Evolutionary conservation across 1,284 basidiomycete species (phyloP).

Genomic region (Leccinum olivaceoglutinosum): DNA sequence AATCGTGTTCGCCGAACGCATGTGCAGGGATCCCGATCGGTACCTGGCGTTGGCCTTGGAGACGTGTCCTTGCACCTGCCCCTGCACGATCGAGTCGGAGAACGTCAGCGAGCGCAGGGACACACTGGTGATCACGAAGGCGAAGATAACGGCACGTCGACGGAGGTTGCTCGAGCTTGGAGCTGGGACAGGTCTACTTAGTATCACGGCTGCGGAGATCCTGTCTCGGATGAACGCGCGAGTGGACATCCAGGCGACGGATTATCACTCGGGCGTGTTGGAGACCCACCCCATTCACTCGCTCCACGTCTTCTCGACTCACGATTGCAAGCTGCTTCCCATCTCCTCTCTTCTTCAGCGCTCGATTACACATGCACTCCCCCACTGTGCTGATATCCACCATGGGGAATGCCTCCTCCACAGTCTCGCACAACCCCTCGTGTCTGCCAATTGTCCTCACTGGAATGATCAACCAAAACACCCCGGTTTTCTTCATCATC

Average conservation of each 20-base stretch:
- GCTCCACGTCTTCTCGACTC: slow-evolving; percentile 39
- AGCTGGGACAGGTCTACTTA: slow-evolving; percentile 82
- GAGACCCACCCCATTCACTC: slow-evolving; percentile 54
- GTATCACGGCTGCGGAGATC: slow-evolving; percentile 64
- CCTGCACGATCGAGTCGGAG: neutral
- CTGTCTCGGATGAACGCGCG: slow-evolving; percentile 26
- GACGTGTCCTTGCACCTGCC: neutral
- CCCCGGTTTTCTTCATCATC: slow-evolving; percentile 39
- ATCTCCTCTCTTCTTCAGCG: neutral
- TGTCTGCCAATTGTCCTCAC: slow-evolving; percentile 65
- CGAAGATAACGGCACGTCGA: slow-evolving; percentile 11
- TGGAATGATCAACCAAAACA: slow-evolving; percentile 72
- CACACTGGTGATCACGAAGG: neutral
- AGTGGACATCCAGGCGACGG: slow-evolving; percentile 62
- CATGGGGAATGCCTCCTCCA: slow-evolving; percentile 52
- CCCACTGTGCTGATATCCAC: neutral
- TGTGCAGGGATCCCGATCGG: slow-evolving; percentile 50
- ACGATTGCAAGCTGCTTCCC: slow-evolving; percentile 37
- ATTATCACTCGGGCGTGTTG: slow-evolving; percentile 76
- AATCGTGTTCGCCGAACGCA: slow-evolving; percentile 68
- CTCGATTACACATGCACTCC: neutral
- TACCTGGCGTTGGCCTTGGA: slow-evolving; percentile 32
- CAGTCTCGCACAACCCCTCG: slow-evolving; percentile 51
- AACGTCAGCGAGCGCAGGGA: neutral
- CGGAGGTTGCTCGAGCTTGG: slow-evolving; percentile 77